phyloP scores from a whole-genome alignment of 2,329 filamentous ascomycete genomes.

The Pyrenophora tritici-repentis region DNA sequence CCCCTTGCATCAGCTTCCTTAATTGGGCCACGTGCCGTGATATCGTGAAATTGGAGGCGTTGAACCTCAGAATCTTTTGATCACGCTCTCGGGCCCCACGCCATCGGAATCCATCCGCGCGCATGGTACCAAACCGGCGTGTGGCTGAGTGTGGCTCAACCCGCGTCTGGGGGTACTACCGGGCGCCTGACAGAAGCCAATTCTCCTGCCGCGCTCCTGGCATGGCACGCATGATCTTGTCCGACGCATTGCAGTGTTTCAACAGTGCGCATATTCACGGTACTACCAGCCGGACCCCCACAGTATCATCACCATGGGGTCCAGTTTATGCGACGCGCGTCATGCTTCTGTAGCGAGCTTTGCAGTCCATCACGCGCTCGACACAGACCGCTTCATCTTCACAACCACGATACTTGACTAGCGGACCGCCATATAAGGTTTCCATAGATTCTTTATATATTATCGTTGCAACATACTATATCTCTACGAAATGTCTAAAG shows the following conservation, averaged over 20 bases:
- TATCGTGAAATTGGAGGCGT: conserved; percentile 31
- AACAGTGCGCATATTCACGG: conserved; percentile 5
- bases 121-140: conserved; percentile 5
- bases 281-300: conserved; percentile 4
- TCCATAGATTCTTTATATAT: too few relatives aligned
- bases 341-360: conserved; percentile 31
- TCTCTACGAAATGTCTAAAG: too few relatives aligned
- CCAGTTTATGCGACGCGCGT: conserved; percentile 30
- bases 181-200: conserved; percentile 6
- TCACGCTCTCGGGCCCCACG: conserved; percentile 26
- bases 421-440: too few relatives aligned
- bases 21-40: conserved; percentile 40
- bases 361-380: conserved; percentile 10
- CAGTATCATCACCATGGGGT: conserved; percentile 16
- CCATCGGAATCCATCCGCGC: conserved; percentile 14
- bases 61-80: conserved; percentile 30
- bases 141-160: conserved; percentile 31
- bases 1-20: conserved; percentile 21
- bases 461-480: too few relatives aligned
- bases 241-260: conserved; percentile 6
- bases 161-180: conserved; percentile 1
- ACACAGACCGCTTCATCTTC: background rate
- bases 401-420: background rate
- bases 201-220: background rate
- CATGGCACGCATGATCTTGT: conserved; percentile 6